Evolutionary conservation across 2,329 filamentous ascomycete genomes (phyloP).

Genomic region (Hypomyces rosellus): DNA sequence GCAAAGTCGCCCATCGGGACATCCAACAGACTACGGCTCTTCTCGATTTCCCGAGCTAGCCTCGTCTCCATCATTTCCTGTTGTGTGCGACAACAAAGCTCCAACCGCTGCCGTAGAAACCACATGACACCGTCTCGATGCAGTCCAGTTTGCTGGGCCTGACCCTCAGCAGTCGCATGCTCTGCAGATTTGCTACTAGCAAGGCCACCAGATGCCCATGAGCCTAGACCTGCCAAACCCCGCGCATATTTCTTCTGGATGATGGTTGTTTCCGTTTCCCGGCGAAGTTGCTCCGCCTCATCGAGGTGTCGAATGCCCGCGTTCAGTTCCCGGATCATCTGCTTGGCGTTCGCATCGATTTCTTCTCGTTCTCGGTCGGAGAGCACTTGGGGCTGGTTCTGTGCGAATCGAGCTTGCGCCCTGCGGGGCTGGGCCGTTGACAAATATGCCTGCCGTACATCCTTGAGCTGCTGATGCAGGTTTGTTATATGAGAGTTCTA

Average conservation of each 20-base stretch:
- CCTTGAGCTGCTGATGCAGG: conserved; percentile 71
- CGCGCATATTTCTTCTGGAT: conserved; percentile 63
- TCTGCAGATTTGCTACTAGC: conserved; percentile 50
- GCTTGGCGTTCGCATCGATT: conserved; percentile 81
- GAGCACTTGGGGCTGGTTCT: conserved; percentile 49
- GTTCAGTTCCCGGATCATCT: conserved; percentile 78
- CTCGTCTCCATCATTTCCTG: conserved; percentile 89
- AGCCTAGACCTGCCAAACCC: conserved; percentile 56
- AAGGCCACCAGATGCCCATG: conserved; percentile 59
- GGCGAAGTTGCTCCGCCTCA: conserved; percentile 74
- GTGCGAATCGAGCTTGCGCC: conserved; percentile 41
- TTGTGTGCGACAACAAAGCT: conserved; percentile 71
- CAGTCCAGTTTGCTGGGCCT: conserved; percentile 56
- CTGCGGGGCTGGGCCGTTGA: conserved; percentile 65
- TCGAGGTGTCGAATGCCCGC: conserved; percentile 71
- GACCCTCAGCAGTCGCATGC: conserved; percentile 66
- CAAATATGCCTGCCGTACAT: conserved; percentile 85
- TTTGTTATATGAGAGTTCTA: conserved; percentile 81
- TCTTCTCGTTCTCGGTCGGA: conserved; percentile 78
- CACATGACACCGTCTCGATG: conserved; percentile 80
- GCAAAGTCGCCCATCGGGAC: conserved; percentile 28
- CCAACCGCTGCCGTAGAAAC: conserved; percentile 69
- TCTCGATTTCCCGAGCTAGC: conserved; percentile 78
- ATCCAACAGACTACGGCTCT: conserved; percentile 70
- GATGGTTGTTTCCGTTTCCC: conserved; percentile 65